Evolutionary conservation across 148 eudicot genomes (phyloP).

Genomic region (Persicaria maculosa): DNA sequence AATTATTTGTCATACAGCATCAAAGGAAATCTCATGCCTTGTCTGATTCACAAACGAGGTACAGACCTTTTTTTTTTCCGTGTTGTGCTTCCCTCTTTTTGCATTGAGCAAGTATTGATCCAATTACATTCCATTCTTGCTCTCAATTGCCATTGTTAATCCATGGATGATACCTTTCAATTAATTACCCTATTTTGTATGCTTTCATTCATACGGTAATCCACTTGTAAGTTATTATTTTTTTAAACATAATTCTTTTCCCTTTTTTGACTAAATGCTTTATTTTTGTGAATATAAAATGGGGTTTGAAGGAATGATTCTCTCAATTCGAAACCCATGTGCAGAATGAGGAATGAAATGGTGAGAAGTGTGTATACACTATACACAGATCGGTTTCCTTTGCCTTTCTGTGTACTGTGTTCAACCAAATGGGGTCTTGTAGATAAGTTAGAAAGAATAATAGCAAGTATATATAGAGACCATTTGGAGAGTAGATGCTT

Average conservation of each 20-base stretch:
- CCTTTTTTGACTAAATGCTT: too few relatives aligned
- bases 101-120: background rate
- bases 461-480: background rate
- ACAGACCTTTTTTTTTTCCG: background rate
- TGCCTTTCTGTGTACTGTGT: too few relatives aligned
- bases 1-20: background rate
- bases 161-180: background rate
- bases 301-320: too few relatives aligned
- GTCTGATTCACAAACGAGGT: slow-evolving; percentile 35
- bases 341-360: too few relatives aligned
- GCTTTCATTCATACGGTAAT: background rate
- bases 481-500: slow-evolving; percentile 22
- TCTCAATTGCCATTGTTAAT: background rate
- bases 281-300: too few relatives aligned
- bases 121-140: slow-evolving; percentile 3
- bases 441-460: too few relatives aligned
- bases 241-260: too few relatives aligned
- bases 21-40: slow-evolving; percentile 21
- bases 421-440: too few relatives aligned
- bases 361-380: too few relatives aligned
- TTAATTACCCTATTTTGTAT: background rate
- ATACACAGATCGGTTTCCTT: too few relatives aligned
- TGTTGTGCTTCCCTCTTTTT: background rate
- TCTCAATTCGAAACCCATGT: too few relatives aligned
- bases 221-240: too few relatives aligned